Evolutionary conservation across 257 asterid genomes (phyloP).

Genomic region (Thymus mandschuricus): DNA sequence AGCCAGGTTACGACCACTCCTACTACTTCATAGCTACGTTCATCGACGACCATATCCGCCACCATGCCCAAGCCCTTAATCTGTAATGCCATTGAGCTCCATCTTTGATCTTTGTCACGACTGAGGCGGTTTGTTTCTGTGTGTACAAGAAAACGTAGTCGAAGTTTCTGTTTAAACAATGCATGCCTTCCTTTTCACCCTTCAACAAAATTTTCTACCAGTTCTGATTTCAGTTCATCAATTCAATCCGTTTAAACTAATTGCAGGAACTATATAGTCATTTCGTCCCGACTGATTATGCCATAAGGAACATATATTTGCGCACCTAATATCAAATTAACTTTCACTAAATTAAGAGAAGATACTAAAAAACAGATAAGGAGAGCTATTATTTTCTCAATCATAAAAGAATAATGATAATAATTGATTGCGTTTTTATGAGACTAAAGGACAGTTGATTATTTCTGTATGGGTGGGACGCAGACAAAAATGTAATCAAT

Average conservation of each 20-base stretch:
- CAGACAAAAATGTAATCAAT: too few relatives aligned
- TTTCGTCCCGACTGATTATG: too few relatives aligned
- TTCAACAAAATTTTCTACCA: too few relatives aligned
- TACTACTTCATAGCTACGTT: slow-evolving; percentile 80
- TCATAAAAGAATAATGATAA: too few relatives aligned
- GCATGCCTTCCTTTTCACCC: neutral
- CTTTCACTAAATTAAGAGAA: neutral
- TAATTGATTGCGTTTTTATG: too few relatives aligned
- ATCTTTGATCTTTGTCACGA: slow-evolving; percentile 6
- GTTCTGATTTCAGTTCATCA: too few relatives aligned
- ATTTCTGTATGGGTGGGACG: too few relatives aligned
- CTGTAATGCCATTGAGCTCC: slow-evolving; percentile 33
- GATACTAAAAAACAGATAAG: too few relatives aligned
- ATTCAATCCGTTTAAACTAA: neutral
- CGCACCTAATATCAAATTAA: neutral
- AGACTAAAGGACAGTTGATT: too few relatives aligned
- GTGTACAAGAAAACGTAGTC: neutral
- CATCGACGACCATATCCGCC: slow-evolving; percentile 84
- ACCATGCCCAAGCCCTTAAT: slow-evolving; percentile 90
- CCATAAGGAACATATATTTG: neutral
- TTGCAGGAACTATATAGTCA: neutral
- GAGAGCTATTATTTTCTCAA: too few relatives aligned
- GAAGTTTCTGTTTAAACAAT: neutral
- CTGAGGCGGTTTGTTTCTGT: neutral
- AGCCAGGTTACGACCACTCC: slow-evolving; percentile 96